A percentile compares a stretch with the other conserved stretches of the same genome.
Evolutionary conservation across 2,329 filamentous ascomycete genomes (phyloP).

Genomic region (Colletotrichum eleusines): DNA sequence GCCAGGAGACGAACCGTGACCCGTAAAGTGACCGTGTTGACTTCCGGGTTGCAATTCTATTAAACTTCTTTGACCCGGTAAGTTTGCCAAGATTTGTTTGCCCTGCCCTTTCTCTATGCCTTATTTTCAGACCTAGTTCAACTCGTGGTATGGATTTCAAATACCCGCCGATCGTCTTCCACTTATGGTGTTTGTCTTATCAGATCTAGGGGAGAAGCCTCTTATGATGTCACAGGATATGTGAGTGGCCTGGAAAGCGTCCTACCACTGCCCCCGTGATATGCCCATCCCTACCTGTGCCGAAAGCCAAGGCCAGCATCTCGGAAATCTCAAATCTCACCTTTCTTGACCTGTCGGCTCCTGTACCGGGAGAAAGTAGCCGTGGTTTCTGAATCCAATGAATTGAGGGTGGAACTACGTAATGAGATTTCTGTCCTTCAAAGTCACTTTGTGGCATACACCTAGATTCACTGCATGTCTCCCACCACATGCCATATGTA

Average conservation of each 20-base stretch:
- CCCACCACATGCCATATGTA: constrained; percentile 1
- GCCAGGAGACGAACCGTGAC: background rate
- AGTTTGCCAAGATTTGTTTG: too few species aligned
- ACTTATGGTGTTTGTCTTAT: background rate
- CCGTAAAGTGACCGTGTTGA: background rate
- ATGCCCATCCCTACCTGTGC: constrained; percentile 7
- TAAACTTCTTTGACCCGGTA: background rate
- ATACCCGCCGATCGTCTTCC: background rate
- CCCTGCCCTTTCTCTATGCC: too few species aligned
- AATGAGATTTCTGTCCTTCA: background rate
- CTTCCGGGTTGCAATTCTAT: background rate
- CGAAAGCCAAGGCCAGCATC: background rate
- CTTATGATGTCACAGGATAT: background rate
- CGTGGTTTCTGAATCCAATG: too few species aligned
- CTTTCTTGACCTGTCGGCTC: too few species aligned
- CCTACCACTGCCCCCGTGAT: background rate
- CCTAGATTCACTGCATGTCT: background rate
- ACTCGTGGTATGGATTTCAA: background rate
- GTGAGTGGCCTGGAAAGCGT: background rate
- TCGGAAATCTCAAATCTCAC: too few species aligned
- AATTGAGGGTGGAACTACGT: too few species aligned
- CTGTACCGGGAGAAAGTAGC: background rate
- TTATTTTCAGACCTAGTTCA: background rate
- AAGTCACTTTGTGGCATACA: too few species aligned
- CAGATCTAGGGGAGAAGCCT: background rate